Conservation (phyloP, 1,284 basidiomycete species). For the Cystobasidiaceae sp. region DNA sequence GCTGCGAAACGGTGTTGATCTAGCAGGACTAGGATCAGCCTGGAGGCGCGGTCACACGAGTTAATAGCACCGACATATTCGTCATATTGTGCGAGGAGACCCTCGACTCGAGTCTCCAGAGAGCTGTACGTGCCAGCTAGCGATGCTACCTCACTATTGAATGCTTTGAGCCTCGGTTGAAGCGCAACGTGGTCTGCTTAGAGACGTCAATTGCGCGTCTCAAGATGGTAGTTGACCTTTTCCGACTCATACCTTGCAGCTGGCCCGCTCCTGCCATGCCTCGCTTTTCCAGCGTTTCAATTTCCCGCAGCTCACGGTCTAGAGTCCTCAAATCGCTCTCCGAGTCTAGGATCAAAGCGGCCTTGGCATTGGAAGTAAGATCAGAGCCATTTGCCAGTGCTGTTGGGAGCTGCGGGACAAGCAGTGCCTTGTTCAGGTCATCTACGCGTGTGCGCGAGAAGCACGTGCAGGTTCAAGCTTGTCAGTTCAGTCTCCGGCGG, state of each 20-base stretch:
- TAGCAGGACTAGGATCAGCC: constrained; percentile 7
- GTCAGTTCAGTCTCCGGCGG: too few species aligned
- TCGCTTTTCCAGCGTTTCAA: constrained; percentile 37
- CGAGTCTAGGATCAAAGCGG: constrained; percentile 40
- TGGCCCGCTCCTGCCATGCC: constrained; percentile 40
- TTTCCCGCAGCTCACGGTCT: constrained; percentile 40
- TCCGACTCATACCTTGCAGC: constrained; percentile 33
- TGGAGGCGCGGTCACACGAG: not conserved
- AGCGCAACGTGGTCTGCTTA: constrained; percentile 35
- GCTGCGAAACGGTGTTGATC: constrained; percentile 41
- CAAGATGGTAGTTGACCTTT: not conserved
- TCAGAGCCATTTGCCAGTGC: constrained; percentile 22
- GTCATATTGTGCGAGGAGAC: constrained; percentile 38
- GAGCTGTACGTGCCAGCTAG: constrained; percentile 14
- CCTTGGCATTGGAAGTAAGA: constrained; percentile 33
- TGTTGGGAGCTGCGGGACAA: constrained; percentile 33
- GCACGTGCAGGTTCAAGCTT: not conserved
- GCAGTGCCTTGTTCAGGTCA: constrained; percentile 41
- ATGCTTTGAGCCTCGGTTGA: constrained; percentile 11
- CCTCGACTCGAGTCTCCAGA: constrained; percentile 33
- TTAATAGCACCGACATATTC: constrained; percentile 36
- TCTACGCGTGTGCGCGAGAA: constrained; percentile 28
- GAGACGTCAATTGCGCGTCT: not conserved
- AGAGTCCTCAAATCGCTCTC: constrained; percentile 40
- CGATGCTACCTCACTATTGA: constrained; percentile 7